These are phyloP conservation scores for Cercophora newfieldiana DNA, from an alignment of 495 filamentous ascomycete species.

Conservation along the genomic window DNA sequence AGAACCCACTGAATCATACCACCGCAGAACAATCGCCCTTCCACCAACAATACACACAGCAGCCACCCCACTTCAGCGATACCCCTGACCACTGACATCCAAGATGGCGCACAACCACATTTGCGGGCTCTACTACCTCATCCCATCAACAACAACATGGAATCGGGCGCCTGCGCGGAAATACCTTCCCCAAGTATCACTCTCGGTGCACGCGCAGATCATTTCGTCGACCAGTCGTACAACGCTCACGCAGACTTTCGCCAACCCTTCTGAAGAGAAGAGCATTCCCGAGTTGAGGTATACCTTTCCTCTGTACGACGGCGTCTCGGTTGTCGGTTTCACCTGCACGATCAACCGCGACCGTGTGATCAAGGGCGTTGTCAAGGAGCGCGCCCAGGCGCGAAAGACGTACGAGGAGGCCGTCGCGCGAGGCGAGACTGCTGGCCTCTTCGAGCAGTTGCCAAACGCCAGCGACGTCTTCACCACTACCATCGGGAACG, in stretches of 20 bases:
- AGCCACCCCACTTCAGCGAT: background rate
- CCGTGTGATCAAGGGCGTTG: conserved; percentile 53
- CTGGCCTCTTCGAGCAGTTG: conserved; percentile 62
- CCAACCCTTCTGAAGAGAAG: conserved; percentile 47
- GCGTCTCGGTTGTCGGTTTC: conserved; percentile 64
- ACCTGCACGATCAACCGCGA: conserved; percentile 53
- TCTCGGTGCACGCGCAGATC: conserved; percentile 55
- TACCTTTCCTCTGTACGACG: conserved; percentile 68
- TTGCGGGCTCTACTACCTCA: conserved; percentile 31
- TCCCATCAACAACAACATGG: background rate
- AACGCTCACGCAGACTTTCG: conserved; percentile 60
- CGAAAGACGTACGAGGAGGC: conserved; percentile 55
- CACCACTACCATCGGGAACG: conserved; percentile 62
- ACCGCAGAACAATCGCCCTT: background rate
- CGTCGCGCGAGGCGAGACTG: conserved; percentile 55
- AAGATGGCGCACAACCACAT: conserved; percentile 11
- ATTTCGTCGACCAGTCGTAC: conserved; percentile 58
- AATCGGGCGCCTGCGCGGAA: conserved; percentile 5
- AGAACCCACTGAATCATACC: background rate
- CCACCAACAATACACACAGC: background rate
- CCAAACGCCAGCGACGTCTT: conserved; percentile 61
- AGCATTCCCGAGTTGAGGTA: conserved; percentile 53
- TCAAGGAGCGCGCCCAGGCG: conserved; percentile 62
- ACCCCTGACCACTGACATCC: background rate
- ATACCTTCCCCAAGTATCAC: conserved; percentile 57